Base-by-base conservation (phyloP, 768 basidiomycete genomes). In the Rhizopogon roseolus region DNA sequence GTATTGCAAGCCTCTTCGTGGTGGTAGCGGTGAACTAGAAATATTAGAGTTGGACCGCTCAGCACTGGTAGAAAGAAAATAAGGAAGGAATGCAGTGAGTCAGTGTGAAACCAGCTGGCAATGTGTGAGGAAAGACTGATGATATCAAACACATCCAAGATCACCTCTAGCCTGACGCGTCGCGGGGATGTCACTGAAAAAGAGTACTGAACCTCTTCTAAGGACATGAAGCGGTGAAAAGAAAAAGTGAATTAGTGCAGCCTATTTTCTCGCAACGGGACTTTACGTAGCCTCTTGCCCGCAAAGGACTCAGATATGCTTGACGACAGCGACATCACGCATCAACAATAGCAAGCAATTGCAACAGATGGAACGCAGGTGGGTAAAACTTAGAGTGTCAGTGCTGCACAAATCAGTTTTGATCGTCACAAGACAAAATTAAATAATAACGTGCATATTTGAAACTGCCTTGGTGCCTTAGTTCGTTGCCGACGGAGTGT, bases 21-120 rank as follows among this genome's bases (percentile, higher is more conserved):
- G 52, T 32, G 50, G 59, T 56, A 46, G 37, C 50, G 43, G 36
- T n/a, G 14, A 49, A 16, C 39, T 41, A 52, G 27, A 19, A 17
- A 49, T 6, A 45, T 29, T 29, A 14, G 11, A 17, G 22, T 38
- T 43, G 16, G 41, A 22, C 4, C 29, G 40, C 28, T 6, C 43
- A 32, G 41, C 34, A 32, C 48, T 10, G 43, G 43, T 19, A 37
- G 32, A 41, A 38, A 13, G 32, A 27, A 22, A 43, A 49, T 40
- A n/a, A 55, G 48, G 27, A 57, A 42, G 50, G 27, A 14, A 39
- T 25, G 36, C 17, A 37, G 48, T 38, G 34, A 41, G 40, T 28
- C 25, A 50, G 42, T 54, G 55, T 39, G 49, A 49, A 46, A 55
- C 44, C 42, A 61, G 36, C 38, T 27, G 54, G 55, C 54, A 40